A percentile compares a stretch with the other conserved stretches of the same genome.
These are phyloP conservation scores for Volvox reticuliferus DNA, from an alignment of 139 green algal species.

Conservation along the genomic window DNA sequence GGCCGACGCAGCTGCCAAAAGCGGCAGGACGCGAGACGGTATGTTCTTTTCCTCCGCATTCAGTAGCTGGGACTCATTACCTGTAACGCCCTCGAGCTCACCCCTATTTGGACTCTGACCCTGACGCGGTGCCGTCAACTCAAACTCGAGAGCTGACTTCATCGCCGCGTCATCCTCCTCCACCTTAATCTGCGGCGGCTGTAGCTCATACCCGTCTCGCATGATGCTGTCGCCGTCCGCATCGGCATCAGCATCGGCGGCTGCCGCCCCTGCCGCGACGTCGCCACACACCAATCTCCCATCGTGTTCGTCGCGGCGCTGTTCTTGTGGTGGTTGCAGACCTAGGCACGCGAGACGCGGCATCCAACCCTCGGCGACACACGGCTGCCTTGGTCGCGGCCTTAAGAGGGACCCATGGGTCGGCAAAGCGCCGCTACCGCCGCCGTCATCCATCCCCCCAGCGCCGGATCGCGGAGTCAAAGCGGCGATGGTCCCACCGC, in stretches of 20 bases:
- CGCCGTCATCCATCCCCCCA: background rate
- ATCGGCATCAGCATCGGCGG: background rate
- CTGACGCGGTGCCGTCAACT: background rate
- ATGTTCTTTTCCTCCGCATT: background rate
- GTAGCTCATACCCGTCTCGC: background rate
- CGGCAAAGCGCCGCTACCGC: background rate
- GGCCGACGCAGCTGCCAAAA: background rate
- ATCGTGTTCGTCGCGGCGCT: background rate
- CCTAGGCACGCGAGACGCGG: background rate
- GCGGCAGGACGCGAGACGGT: background rate
- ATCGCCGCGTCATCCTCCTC: background rate
- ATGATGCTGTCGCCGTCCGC: constrained; percentile 21
- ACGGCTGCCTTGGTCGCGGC: background rate
- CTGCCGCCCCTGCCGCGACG: background rate
- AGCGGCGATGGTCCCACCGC: background rate
- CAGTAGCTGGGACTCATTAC: no score
- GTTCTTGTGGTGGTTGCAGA: background rate
- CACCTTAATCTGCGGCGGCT: background rate
- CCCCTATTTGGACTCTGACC: background rate
- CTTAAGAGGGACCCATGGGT: background rate
- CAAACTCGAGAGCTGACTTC: background rate
- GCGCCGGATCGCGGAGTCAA: background rate
- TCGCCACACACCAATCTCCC: background rate
- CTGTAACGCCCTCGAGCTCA: no score
- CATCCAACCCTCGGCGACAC: background rate